These are phyloP conservation scores for Choiromyces venosus DNA, from an alignment of 495 filamentous ascomycete species.

Conservation along the genomic window DNA sequence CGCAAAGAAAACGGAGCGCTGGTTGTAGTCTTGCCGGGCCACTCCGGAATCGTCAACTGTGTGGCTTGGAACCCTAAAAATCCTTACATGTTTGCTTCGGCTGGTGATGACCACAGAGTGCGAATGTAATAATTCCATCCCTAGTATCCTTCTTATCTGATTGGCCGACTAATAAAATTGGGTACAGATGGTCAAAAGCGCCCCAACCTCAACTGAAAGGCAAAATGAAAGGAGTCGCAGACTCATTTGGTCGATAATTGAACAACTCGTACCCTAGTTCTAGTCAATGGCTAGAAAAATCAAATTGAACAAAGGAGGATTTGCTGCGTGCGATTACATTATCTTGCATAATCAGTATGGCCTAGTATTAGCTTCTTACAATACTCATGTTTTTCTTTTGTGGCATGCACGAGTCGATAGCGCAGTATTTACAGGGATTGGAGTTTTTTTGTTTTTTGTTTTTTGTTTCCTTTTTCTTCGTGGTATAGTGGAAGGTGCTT, in stretches of 20 bases:
- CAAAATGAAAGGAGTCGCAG: constrained; percentile 39
- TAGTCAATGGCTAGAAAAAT: background rate
- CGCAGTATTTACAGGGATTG: background rate
- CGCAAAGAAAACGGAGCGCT: constrained; percentile 71
- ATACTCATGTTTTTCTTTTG: constrained; percentile 3
- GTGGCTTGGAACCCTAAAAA: constrained; percentile 84
- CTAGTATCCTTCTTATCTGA: background rate
- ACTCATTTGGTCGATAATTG: constrained; percentile 28
- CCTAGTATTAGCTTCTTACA: background rate
- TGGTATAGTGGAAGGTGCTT: background rate
- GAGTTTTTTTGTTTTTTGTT: background rate
- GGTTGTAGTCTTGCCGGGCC: constrained; percentile 70
- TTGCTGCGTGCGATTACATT: constrained; percentile 1
- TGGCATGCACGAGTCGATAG: constrained; percentile 6
- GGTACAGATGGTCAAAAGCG: constrained; percentile 40
- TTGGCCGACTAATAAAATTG: constrained; percentile 9
- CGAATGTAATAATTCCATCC: constrained; percentile 62
- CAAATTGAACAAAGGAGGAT: background rate
- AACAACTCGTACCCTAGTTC: constrained; percentile 6
- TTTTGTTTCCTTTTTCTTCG: background rate
- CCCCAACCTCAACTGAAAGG: constrained; percentile 37
- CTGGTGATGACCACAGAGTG: constrained; percentile 79
- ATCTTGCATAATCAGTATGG: constrained; percentile 1
- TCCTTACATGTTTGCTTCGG: constrained; percentile 81
- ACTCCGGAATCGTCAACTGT: constrained; percentile 78